Base-by-base conservation (phyloP, 2,329 filamentous ascomycete genomes). In the Endocalyx cinctus region DNA sequence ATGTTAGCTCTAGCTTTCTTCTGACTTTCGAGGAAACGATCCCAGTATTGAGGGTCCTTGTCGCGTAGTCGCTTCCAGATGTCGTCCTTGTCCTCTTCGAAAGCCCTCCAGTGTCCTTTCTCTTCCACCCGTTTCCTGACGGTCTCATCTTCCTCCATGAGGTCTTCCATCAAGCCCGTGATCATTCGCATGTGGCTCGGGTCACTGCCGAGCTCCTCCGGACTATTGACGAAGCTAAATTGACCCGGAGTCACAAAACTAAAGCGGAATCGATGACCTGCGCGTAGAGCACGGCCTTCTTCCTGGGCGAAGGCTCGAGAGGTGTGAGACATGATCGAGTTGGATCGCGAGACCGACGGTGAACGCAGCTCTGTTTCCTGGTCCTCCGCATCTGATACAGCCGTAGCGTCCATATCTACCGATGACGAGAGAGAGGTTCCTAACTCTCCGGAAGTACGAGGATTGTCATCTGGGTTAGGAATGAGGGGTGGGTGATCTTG, bases 31-130 rank as follows among this genome's bases (percentile, higher is more conserved):
- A 73, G 69, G 50, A 88, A 77, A 6, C 62, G 60, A 31, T 73
- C 70, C 72, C 84, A 77, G 54, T 83, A 71, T 41, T 79, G 74
- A 0, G 79, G 77, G 43, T 87, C 84, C 17, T 72, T 70, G 5
- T 74, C 75, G 13, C 75, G 66, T 43, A 81, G 51, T 31, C 58
- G 50, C 39, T 63, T 60, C 25, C 71, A 54, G 14, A 79, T 63
- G 33, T 70, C 52, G 12, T 72, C 68, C 37, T 62, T 66, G 42
- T 79, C 58, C 50, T 80, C 74, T 47, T 75, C 69, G 44, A 87
- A 79, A 0, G 77, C 72, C 35, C 66, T 64, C 10, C 84, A 67
- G 31, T 74, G 72, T 1, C 83, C 82, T 45, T 75, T 71, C 26
- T 71, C 64, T 33, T 70, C 64, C 4, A 76, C 67, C 47, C 71